Base-by-base conservation (phyloP, 2,329 filamentous ascomycete species). In the Aspergillus hiratsukae region DNA sequence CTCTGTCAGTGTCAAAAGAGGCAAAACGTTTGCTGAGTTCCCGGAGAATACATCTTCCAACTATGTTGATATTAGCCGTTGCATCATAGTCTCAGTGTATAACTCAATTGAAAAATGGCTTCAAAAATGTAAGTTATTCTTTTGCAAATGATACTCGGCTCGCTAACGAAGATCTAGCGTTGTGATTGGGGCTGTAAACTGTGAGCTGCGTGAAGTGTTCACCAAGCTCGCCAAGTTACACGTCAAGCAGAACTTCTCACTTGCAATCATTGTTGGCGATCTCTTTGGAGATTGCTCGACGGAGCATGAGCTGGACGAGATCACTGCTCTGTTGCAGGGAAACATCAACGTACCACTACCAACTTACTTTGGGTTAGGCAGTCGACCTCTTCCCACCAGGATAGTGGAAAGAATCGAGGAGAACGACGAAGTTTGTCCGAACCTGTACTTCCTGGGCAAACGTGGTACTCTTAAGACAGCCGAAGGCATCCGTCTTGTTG, bases 311-410 rank as follows among this genome's bases (percentile, higher is more conserved):
- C 82, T 88, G 52, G 79, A 86, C 43, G 80, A 83, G 11, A 75
- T 94, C 4, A 76, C 80, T 10, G 81, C 83, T 9, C 81, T 99
- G 3, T 75, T 97, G 0, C 75, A 83, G 27, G 91, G 91, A n/a
- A 79, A 83, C 10, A 86, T 96, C 52, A 70, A 80, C 23, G 79
- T 97, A 4, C 87, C 92, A 3, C 77, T 97, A 0, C 87, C 92
- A 1, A 95, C 89, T 8, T 99, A 99, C 76, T 99, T 97, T 71
- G 90, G 90, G 2, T 80, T 96, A 58, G 91, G 90, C 63, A 86
- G 80, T 40, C 81, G 81, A 49, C 76, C 87, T n/a, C 79, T 99
- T 5, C 94, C 94, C 0, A 73, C 80, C 3, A 76, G 79, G 29
- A 83, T 97, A 23, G 78, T 88, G 21, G 83, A 89, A 67, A 91